A percentile compares a stretch with the other conserved stretches of the same genome.
These are phyloP conservation scores for Hericium rajendrae DNA, from an alignment of 768 basidiomycete species.

Conservation along the genomic window DNA sequence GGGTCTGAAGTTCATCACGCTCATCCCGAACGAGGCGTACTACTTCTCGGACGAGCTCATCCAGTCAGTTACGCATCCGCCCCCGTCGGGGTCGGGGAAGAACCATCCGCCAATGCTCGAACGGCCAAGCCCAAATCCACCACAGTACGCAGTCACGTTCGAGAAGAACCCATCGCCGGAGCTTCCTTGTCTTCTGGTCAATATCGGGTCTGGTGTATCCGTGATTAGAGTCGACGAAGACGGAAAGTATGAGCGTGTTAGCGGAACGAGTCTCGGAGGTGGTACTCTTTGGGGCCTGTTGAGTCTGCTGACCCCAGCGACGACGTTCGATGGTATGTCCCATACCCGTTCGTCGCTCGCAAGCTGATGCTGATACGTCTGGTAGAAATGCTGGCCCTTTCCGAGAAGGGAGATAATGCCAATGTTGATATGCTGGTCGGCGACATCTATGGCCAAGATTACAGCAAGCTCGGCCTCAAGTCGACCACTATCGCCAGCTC, in stretches of 20 bases:
- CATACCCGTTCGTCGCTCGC: neutral
- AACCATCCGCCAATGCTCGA: slow-evolving; percentile 36
- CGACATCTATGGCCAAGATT: slow-evolving; percentile 98
- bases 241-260: slow-evolving; percentile 91
- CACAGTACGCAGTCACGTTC: slow-evolving; percentile 82
- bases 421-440: slow-evolving; percentile 98
- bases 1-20: slow-evolving; percentile 90
- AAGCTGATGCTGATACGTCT: slow-evolving; percentile 2
- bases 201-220: slow-evolving; percentile 96
- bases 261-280: slow-evolving; percentile 93
- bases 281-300: slow-evolving; percentile 96
- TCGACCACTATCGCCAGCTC: slow-evolving; percentile 97
- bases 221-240: slow-evolving; percentile 96
- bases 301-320: slow-evolving; percentile 90
- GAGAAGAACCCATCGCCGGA: slow-evolving; percentile 77
- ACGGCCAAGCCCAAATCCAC: slow-evolving; percentile 86
- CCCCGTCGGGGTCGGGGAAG: slow-evolving; percentile 4
- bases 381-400: slow-evolving; percentile 91
- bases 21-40: slow-evolving; percentile 96
- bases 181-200: slow-evolving; percentile 91
- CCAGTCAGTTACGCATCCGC: slow-evolving; percentile 42
- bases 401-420: slow-evolving; percentile 89
- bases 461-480: slow-evolving; percentile 89
- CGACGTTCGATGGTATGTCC: slow-evolving; percentile 87
- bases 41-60: slow-evolving; percentile 98